Evolutionary conservation across 1,284 basidiomycete genomes (phyloP), one percentile per base, ranked within the genome.

Genomic region (Megacollybia platyphylla): DNA sequence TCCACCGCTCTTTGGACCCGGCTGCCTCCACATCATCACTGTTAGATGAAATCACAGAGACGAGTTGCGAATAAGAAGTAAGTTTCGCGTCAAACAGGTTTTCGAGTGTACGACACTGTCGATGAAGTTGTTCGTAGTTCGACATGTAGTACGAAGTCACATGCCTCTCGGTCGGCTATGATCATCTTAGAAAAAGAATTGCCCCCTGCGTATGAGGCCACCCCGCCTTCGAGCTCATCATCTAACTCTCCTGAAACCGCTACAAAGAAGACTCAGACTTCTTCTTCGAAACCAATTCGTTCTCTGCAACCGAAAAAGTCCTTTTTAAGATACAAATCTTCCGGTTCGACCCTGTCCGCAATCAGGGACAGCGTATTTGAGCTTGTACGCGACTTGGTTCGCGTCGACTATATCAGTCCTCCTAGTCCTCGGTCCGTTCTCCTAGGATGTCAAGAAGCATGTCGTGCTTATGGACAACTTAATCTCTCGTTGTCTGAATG

Each of bases 91-190:
- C 89, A 51, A 97, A 85, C 20, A 91, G 74, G 35, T 87, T 84
- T 60, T 96, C 91, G 27, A 96, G 77, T 5, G 89, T 91, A 52
- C 91, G 73, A 58, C 87, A 90, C 63, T 93, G 88, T 48, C 88
- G 70, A 54, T 92, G 83, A 32, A 88, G 64, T 44, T 78, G 72
- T 52, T 88, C 86, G 61, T 87, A 87, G 48, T 67, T 76, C 41
- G 79, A 69, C 83, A 86, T 86, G 43, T n/a, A 36, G 31, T 15
- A 15, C 15, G 15, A 20, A 31, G 35, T 43, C 18, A 18, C 13
- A 15, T 28, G 31, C 31, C 15, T 15, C 11, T 11, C 6, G 30
- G 30, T 11, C 6, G 31, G 7, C 31, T 6, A 34, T 34, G 31
- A 34, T 34, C 31, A 34, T 34, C 20, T 24, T 2, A 5, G 20